Evolutionary conservation across 2,329 filamentous ascomycete species (phyloP).

Genomic region (Neopestalotiopsis sp.): DNA sequence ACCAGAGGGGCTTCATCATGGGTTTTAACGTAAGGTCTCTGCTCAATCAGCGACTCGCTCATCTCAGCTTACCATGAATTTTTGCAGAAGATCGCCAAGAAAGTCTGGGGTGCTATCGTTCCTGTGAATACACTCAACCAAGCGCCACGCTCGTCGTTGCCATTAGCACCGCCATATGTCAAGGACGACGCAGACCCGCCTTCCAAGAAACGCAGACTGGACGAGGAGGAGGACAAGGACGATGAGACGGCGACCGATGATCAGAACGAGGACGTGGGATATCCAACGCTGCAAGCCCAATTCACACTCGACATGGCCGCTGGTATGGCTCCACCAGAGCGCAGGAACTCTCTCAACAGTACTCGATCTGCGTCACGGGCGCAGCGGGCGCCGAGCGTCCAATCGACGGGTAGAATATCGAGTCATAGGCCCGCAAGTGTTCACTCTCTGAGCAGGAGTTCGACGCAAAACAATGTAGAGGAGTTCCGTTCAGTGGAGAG

Average conservation of each 20-base stretch:
- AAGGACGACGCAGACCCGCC: neutral
- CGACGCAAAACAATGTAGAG: neutral
- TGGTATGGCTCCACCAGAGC: neutral
- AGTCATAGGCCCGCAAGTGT: neutral
- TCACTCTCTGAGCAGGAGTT: conserved; percentile 5
- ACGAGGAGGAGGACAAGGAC: neutral
- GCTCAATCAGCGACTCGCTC: neutral
- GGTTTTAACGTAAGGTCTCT: neutral
- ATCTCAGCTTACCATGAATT: neutral
- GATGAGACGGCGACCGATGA: neutral
- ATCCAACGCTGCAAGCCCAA: neutral
- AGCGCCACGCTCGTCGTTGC: neutral
- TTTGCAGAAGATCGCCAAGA: neutral
- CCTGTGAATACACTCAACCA: neutral
- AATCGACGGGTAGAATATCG: neutral
- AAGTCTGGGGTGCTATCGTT: neutral
- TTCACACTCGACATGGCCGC: neutral
- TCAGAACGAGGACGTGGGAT: neutral
- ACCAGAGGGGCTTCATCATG: neutral
- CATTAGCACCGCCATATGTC: neutral
- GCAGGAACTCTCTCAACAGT: neutral
- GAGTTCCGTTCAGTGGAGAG: conserved; percentile 8
- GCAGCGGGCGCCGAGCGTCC: neutral
- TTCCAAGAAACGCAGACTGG: neutral
- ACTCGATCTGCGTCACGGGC: neutral